Evolutionary conservation across 176 grass and related monocot species (phyloP).

Genomic region (Aegilops sharonensis): DNA sequence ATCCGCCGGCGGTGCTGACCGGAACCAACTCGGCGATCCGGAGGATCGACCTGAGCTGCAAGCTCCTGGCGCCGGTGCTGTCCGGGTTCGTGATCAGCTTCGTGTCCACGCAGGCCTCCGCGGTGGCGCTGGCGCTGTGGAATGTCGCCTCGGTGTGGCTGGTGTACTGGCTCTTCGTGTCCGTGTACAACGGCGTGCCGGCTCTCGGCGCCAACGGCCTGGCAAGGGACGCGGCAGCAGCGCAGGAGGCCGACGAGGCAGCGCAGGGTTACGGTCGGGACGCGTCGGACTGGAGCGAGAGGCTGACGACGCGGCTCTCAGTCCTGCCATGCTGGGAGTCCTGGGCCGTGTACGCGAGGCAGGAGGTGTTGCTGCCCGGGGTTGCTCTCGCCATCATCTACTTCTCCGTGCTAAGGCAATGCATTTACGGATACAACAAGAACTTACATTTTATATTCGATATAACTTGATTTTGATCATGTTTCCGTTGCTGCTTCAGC

Average conservation of each 20-base stretch:
- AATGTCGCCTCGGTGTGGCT: slow-evolving; percentile 59
- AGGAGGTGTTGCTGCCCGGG: slow-evolving; percentile 36
- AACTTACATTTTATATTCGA: too few relatives aligned
- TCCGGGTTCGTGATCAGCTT: slow-evolving; percentile 83
- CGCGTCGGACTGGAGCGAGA: slow-evolving; percentile 29
- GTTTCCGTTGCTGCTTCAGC: background rate
- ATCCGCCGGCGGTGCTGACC: slow-evolving; percentile 48
- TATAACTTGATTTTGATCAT: too few relatives aligned
- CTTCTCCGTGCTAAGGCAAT: background rate
- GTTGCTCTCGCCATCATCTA: background rate
- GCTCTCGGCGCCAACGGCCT: slow-evolving; percentile 43
- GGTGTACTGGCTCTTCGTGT: slow-evolving; percentile 73
- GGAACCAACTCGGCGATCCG: slow-evolving; percentile 54
- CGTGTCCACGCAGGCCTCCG: slow-evolving; percentile 63
- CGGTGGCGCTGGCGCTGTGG: slow-evolving; percentile 54
- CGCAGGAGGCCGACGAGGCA: background rate
- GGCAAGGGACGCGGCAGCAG: slow-evolving; percentile 7
- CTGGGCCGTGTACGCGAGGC: slow-evolving; percentile 65
- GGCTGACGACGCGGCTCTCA: slow-evolving; percentile 36
- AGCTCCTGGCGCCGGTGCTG: slow-evolving; percentile 75
- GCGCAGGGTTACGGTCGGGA: background rate
- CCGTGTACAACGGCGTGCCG: slow-evolving; percentile 63
- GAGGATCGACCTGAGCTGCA: slow-evolving; percentile 47
- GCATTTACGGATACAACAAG: too few relatives aligned
- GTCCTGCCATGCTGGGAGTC: slow-evolving; percentile 66